These are phyloP conservation scores for Jamesozyma lodderae DNA, from an alignment of 805 yeast genomes.

Conservation along the genomic window DNA sequence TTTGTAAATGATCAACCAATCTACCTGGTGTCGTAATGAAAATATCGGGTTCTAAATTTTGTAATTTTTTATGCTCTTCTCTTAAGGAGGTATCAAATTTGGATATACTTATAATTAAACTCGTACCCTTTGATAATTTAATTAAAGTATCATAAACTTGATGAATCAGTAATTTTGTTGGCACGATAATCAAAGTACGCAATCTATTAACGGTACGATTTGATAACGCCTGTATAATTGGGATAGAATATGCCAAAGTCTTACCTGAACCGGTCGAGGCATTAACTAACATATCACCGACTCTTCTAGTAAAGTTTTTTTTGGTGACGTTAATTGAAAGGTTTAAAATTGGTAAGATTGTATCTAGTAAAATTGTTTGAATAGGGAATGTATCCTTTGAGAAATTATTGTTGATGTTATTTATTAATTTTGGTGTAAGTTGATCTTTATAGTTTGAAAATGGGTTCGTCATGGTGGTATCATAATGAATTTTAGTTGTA, in stretches of 20 bases:
- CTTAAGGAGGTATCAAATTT: conserved; percentile 48
- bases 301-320: conserved; percentile 40
- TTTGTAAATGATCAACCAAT: conserved; percentile 60
- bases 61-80: conserved; percentile 53
- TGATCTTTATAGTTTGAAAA: conserved; percentile 14
- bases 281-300: conserved; percentile 77
- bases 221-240: conserved; percentile 62
- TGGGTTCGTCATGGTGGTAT: conserved; percentile 20
- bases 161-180: conserved; percentile 77
- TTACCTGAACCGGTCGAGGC: conserved; percentile 97
- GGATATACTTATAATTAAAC: conserved; percentile 43
- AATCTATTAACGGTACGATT: conserved; percentile 60
- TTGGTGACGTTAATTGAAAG: conserved; percentile 21
- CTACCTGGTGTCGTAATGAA: conserved; percentile 71
- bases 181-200: conserved; percentile 73
- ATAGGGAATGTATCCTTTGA: conserved; percentile 27
- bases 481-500: conserved; percentile 23
- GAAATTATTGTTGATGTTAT: conserved; percentile 22
- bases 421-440: conserved; percentile 27
- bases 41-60: conserved; percentile 49
- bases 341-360: conserved; percentile 20
- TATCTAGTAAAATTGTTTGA: conserved; percentile 25
- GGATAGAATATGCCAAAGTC: conserved; percentile 80
- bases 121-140: conserved; percentile 55
- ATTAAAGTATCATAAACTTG: conserved; percentile 69